Evolutionary conservation across 768 basidiomycete genomes (phyloP).

Genomic region (Pleurotus giganteus): DNA sequence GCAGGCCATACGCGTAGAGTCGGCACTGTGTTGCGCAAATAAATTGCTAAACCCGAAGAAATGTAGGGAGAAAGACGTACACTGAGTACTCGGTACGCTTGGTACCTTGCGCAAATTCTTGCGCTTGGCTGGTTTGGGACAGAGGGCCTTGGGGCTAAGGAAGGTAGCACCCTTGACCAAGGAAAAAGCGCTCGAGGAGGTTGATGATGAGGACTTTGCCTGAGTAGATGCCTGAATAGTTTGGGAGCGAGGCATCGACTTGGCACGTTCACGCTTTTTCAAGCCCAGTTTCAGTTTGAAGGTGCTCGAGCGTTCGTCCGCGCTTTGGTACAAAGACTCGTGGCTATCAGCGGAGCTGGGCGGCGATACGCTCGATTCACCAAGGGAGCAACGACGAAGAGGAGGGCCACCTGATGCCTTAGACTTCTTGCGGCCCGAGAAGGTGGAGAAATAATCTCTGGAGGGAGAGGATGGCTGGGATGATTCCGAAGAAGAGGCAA

Average conservation of each 20-base stretch:
- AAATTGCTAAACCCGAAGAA: background rate
- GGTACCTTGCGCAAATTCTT: conserved; percentile 1
- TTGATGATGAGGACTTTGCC: background rate
- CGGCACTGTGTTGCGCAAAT: background rate
- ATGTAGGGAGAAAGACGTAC: background rate
- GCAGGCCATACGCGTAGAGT: conserved; percentile 5
- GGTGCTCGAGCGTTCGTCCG: background rate
- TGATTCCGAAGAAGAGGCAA: conserved; percentile 2
- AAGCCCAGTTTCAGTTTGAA: background rate
- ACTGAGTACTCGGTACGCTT: background rate
- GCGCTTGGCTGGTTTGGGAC: background rate
- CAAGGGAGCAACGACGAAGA: background rate
- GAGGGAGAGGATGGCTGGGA: background rate
- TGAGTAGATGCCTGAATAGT: background rate
- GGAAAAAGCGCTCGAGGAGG: background rate
- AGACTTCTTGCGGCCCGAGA: background rate
- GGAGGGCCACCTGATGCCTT: background rate
- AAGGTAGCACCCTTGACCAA: background rate
- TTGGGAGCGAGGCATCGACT: conserved; percentile 2
- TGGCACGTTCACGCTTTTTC: background rate
- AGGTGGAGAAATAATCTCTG: background rate
- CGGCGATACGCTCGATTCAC: background rate
- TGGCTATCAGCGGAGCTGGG: background rate
- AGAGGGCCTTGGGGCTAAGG: background rate
- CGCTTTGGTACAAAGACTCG: background rate